Evolutionary conservation across 139 green algal genomes (phyloP), one percentile per base, ranked within the genome.

Genomic region (Picochlorum sp.): DNA sequence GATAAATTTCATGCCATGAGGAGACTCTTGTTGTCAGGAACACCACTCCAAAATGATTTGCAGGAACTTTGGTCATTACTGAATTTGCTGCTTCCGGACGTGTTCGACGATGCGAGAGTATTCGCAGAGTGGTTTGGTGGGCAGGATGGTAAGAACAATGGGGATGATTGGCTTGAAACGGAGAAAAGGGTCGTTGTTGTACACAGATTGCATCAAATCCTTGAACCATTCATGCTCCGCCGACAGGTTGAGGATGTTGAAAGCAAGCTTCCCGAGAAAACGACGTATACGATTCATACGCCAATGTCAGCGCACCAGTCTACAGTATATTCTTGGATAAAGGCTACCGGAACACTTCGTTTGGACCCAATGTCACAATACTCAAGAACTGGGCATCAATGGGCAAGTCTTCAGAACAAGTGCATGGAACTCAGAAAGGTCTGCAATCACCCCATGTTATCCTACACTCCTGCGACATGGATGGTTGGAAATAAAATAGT

Each of bases 181-280:
- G 89, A 95, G 69, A 92, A 91, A 80, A 76, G 85, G 1, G 80
- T 94, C 59, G 86, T 96, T 34, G 85, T 96, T 37, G 89, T 96
- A 51, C 77, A 91, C 61, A 65, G 75, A 11, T 70, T 94, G 66
- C 88, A 92, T 64, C 88, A 96, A 74, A 95, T 95, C 62, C 80
- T 99, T 64, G 87, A 95, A 64, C 94, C 94, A 37, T 99, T 99
- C 75, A 97, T 99, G 92, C 82, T 99, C 61, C 77, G 89, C 10
- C 77, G 89, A 5, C 84, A 94, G 61, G 87, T 96, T 41, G 75
- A 93, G 67, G 89, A 96, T 56, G 92, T 98, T 32, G 92, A 96
- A 72, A 74, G 79, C 23, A 90, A 89, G 77, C 89, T 98, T 57
- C 92, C 92, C 0, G 66, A 79, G 32, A 96, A 97, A 81, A 61